Base-by-base conservation (phyloP, 495 filamentous ascomycete species). In the Penicillium coffeae region DNA sequence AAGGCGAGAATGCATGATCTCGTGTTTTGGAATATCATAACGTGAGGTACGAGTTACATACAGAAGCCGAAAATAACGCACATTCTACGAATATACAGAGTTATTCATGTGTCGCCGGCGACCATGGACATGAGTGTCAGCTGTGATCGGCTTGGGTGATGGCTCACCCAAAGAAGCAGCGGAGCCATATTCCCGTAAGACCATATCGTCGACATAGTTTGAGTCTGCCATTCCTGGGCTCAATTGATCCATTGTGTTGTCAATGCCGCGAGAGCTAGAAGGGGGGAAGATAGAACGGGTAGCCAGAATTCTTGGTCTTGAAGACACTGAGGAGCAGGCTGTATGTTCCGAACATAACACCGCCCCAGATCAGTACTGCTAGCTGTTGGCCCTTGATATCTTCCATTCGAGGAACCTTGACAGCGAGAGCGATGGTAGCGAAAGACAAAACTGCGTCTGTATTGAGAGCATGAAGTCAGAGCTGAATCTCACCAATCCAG, bases 311-410 rank as follows among this genome's bases (percentile, higher is more conserved):
- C 79, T 99, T 99, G 44, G 85, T 71, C 59, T 90, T 82, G 76
- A 99, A 99, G 52, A 96, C 76, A 66, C 86, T 96, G 48, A 99
- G 76, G 33, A 99, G 76, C 65, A 95, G 90, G 71, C 91, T 95
- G 73, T 97, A 97, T 72, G 88, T 84, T 27, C 84, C 71, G 47
- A 95, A 78, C 34, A 97, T 70, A 21, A 95, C 73, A 35, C 72
- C 79, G 32, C 84, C 82, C 92, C 91, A 99, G 20, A 87, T 77
- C 20, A 95, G 65, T 18, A 96, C 84, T 8, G 86, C 85, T 36
- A 95, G 62, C 66, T 91, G 85, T 66, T 99, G 93, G 16, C 77
- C 72, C 50, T 81, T 82, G 13, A 83, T 73, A 63, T 96, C 86
- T 50, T 78, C 73, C 48, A 93, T 95, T 7, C 89, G 84, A 14